Conservation (phyloP, 2,329 filamentous ascomycete genomes). For the Emergomyces orientalis region DNA sequence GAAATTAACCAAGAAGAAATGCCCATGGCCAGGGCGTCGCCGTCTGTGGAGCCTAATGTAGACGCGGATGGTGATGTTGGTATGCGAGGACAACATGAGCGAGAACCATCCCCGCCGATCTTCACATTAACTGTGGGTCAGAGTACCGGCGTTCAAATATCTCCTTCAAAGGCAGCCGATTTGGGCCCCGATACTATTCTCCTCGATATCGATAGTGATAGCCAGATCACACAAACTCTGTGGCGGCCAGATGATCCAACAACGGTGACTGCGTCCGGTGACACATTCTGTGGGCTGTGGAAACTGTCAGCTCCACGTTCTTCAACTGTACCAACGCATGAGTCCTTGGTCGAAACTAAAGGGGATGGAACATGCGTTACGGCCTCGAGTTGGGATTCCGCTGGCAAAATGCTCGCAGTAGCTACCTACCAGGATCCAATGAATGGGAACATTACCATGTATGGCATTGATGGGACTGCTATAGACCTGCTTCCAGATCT, state of each 20-base stretch:
- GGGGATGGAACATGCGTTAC: slow-evolving; percentile 32
- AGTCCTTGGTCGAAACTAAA: slow-evolving; percentile 30
- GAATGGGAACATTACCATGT: slow-evolving; percentile 37
- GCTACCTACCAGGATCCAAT: slow-evolving; percentile 36
- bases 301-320: slow-evolving; percentile 26
- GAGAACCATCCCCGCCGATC: slow-evolving; percentile 25
- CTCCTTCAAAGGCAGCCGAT: slow-evolving; percentile 40
- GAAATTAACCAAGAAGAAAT: slow-evolving; percentile 24
- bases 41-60: slow-evolving; percentile 22
- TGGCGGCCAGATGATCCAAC: slow-evolving; percentile 40
- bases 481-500: slow-evolving; percentile 39
- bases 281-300: slow-evolving; percentile 40
- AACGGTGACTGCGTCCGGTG: slow-evolving; percentile 34
- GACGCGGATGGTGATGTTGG: slow-evolving; percentile 39
- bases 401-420: slow-evolving; percentile 38
- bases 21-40: slow-evolving; percentile 17
- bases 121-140: slow-evolving; percentile 37
- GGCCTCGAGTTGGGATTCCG: slow-evolving; percentile 38
- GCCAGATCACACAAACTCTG: slow-evolving; percentile 33
- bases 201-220: slow-evolving; percentile 28
- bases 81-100: slow-evolving; percentile 27
- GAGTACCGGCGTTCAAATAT: slow-evolving; percentile 41
- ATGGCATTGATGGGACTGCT: slow-evolving; percentile 34
- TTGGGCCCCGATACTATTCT: slow-evolving; percentile 37
- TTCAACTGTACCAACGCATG: slow-evolving; percentile 23